Conservation (phyloP, 2,329 filamentous ascomycete species). For the Ophiostoma fasciatum region DNA sequence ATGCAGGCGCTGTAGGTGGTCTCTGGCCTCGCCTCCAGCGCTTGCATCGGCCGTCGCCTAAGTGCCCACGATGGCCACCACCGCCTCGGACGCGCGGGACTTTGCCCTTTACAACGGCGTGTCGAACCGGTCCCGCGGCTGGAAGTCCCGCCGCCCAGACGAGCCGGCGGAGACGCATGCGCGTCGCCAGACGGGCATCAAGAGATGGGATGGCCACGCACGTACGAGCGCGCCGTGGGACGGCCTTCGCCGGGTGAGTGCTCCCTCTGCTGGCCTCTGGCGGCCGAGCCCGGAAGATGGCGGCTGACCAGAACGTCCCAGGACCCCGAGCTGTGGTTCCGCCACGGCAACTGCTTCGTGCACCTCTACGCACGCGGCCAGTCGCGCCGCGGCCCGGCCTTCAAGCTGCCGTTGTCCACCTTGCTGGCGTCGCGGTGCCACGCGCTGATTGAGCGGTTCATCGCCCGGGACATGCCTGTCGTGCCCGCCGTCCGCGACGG, state of each 20-base stretch:
- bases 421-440: conserved; percentile 44
- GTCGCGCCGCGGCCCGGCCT: conserved; percentile 50
- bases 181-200: conserved; percentile 19
- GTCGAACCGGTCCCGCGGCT: conserved; percentile 20
- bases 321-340: conserved; percentile 59
- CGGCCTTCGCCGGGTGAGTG: conserved; percentile 29
- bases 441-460: conserved; percentile 41
- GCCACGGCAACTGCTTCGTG: conserved; percentile 53
- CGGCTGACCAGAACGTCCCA: conserved; percentile 20
- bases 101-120: conserved; percentile 19
- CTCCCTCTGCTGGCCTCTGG: not conserved
- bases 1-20: too few relatives aligned
- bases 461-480: conserved; percentile 20
- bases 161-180: conserved; percentile 17
- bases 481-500: conserved; percentile 7
- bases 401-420: conserved; percentile 45
- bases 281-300: not conserved
- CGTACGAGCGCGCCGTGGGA: conserved; percentile 31
- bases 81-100: conserved; percentile 3
- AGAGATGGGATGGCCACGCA: conserved; percentile 36
- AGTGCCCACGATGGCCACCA: conserved; percentile 4
- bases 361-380: conserved; percentile 53
- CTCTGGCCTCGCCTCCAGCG: not conserved
- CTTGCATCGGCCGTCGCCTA: not conserved
- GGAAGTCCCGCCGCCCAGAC: conserved; percentile 21